These are phyloP conservation scores for Cudoniella acicularis DNA, from an alignment of 495 filamentous ascomycete genomes.

Conservation along the genomic window DNA sequence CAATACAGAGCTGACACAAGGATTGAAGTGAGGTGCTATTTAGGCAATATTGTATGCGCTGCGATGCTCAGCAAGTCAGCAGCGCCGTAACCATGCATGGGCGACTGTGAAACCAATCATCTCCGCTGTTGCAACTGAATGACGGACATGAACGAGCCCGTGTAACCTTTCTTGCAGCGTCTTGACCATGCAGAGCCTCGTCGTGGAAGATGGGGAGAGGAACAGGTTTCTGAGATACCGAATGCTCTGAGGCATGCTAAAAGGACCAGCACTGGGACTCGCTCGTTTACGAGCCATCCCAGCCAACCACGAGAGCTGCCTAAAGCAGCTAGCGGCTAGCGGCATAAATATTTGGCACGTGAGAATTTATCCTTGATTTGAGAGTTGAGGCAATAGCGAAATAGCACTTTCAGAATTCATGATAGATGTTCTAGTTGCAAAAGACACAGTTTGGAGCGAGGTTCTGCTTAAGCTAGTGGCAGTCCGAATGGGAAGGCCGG, in stretches of 20 bases:
- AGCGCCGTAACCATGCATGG: not conserved
- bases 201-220: not conserved
- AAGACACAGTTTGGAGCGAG: too few species aligned
- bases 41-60: slow-evolving; percentile 6
- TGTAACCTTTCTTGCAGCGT: not conserved
- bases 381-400: too few species aligned
- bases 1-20: not conserved
- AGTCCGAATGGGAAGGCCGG: too few species aligned
- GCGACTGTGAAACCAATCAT: not conserved
- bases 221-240: not conserved
- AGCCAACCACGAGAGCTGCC: not conserved
- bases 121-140: too few species aligned
- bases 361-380: too few species aligned
- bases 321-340: not conserved
- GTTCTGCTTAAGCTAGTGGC: too few species aligned
- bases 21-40: not conserved
- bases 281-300: not conserved
- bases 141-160: not conserved
- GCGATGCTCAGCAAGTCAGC: too few species aligned
- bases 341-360: too few species aligned
- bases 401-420: too few species aligned
- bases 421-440: too few species aligned
- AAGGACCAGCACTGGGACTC: not conserved
- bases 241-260: not conserved
- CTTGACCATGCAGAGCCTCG: not conserved